These are phyloP conservation scores for Tuber umbilicatum DNA, from an alignment of 495 filamentous ascomycete genomes.

Conservation along the genomic window DNA sequence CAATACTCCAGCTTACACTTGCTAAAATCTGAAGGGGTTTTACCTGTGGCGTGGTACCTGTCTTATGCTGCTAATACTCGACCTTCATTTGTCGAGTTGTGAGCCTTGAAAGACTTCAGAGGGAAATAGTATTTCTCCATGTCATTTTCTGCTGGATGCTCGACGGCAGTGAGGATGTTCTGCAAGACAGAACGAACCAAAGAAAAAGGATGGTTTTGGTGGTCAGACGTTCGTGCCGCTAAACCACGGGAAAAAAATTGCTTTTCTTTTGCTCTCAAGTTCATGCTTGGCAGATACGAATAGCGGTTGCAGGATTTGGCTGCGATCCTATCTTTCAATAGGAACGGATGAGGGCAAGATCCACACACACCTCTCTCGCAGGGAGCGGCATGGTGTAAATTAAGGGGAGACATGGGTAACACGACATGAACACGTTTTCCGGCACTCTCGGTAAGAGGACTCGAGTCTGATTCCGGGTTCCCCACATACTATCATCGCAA, in stretches of 20 bases:
- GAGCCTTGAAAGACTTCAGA: background rate
- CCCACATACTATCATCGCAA: background rate
- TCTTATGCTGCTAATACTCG: background rate
- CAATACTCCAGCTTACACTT: background rate
- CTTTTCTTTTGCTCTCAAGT: background rate
- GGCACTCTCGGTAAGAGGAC: background rate
- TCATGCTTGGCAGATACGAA: background rate
- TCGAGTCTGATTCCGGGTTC: background rate
- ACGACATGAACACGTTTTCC: slow-evolving; percentile 5
- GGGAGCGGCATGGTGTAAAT: background rate
- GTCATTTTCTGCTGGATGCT: background rate
- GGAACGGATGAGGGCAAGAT: background rate
- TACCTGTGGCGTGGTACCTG: background rate
- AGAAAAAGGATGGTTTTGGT: background rate
- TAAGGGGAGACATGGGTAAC: background rate
- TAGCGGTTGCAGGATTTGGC: background rate
- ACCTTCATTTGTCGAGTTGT: background rate
- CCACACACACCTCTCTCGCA: background rate
- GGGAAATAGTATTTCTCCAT: background rate
- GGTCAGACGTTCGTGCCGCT: background rate
- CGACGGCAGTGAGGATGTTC: background rate
- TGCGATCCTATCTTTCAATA: background rate
- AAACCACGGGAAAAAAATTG: background rate
- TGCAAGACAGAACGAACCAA: background rate
- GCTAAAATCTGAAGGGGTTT: background rate